Evolutionary conservation across 345 rosid species (phyloP), one percentile per base, ranked within the genome.

Genomic region (Xanthoceras sorbifolium): DNA sequence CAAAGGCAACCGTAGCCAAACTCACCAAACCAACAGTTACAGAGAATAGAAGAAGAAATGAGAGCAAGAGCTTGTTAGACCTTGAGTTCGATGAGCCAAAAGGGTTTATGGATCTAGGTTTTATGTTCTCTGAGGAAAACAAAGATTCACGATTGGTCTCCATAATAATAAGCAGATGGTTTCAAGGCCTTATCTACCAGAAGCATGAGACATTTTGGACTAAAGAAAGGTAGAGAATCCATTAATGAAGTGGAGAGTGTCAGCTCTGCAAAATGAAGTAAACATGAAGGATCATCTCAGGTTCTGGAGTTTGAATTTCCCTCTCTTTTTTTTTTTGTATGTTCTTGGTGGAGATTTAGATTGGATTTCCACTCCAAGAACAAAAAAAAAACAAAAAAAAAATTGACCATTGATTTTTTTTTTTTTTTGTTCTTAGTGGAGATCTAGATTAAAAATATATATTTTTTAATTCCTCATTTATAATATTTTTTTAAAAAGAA

Each of bases 91-190:
- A 89, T 62, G 94, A 90, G 82, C 71, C 89, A 25, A 89, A 88
- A 79, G 95, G 95, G 77, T 91, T 91, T 77, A 88, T 89, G 87
- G 95, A 91, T 87, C 82, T 91, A 10, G 95, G 95, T 70, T 91
- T 91, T 80, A 90, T 88, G 38, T 89, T 91, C 84, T 86, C 89
- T 10, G 90, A 86, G 76, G 85, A 88, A 80, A 91, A 91, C 71
- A 86, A 72, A 73, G 88, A 89, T 44, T 84, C 93, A 5, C 60
- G 76, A 55, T 79, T 89, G 63, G 86, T 79, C 7, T 86, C 89
- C 5, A 84, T 91, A 44, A 60, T 46, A 29, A 14, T 11, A 22
- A 50, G 57, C 69, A 76, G 74, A 74, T 20, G 29, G 86, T 69
- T 28, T 67, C 82, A 9, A 83, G 92, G 84, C 95, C 95, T 1